Evolutionary conservation across 495 filamentous ascomycete species (phyloP).

Genomic region (Pyrenula massariospora): DNA sequence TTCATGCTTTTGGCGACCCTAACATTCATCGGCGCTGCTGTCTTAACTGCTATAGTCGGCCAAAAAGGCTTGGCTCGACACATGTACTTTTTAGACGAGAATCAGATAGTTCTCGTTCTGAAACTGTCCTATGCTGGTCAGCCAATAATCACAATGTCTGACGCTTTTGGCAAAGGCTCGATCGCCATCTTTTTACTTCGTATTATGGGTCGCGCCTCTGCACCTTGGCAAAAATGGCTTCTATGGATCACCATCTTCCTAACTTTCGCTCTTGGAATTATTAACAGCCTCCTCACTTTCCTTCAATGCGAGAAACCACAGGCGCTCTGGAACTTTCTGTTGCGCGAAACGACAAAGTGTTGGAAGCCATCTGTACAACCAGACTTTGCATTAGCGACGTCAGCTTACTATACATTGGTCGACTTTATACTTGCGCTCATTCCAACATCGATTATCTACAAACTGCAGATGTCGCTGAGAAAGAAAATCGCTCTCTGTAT

Average conservation of each 20-base stretch:
- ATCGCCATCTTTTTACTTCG: neutral
- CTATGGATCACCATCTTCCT: neutral
- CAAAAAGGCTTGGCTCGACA: neutral
- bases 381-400: conserved; percentile 10
- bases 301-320: conserved; percentile 17
- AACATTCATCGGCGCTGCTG: neutral
- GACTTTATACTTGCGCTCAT: conserved; percentile 26
- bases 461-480: conserved; percentile 26
- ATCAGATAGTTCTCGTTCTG: neutral
- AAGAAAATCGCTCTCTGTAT: conserved; percentile 24
- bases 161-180: neutral
- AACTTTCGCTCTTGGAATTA: neutral
- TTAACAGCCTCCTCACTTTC: conserved; percentile 14
- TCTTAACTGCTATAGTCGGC: neutral
- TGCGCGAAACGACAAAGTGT: conserved; percentile 1
- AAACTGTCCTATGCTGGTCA: neutral
- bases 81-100: neutral
- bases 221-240: neutral
- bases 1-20: neutral
- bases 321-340: conserved; percentile 14
- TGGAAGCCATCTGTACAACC: conserved; percentile 7
- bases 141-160: neutral
- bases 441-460: conserved; percentile 16
- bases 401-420: conserved; percentile 22
- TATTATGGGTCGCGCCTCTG: neutral